These are phyloP conservation scores for Pseudozyma tsukubaensis DNA, from an alignment of 1,284 basidiomycete genomes.

Conservation along the genomic window DNA sequence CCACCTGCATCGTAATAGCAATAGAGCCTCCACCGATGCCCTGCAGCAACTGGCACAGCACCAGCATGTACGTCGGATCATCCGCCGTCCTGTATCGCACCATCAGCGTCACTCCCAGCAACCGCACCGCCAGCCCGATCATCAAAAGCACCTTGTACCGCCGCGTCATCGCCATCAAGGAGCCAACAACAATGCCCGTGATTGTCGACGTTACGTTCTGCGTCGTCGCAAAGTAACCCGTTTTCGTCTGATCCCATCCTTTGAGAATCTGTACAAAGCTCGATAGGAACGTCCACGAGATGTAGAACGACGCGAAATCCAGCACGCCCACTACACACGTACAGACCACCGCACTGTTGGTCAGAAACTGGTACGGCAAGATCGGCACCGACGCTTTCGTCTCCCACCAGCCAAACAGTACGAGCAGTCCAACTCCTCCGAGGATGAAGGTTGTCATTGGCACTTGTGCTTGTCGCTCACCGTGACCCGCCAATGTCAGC, in stretches of 20 bases:
- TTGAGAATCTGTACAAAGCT: constrained; percentile 66
- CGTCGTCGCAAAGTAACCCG: constrained; percentile 66
- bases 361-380: constrained; percentile 69
- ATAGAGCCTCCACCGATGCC: constrained; percentile 84
- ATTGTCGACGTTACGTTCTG: constrained; percentile 76
- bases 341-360: constrained; percentile 66
- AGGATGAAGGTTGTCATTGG: constrained; percentile 53
- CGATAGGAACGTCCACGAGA: constrained; percentile 68
- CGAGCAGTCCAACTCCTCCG: constrained; percentile 70
- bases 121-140: constrained; percentile 76
- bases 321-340: constrained; percentile 67
- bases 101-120: constrained; percentile 74
- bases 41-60: constrained; percentile 76
- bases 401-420: constrained; percentile 71
- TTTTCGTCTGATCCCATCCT: constrained; percentile 65
- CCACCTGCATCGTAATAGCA: constrained; percentile 77
- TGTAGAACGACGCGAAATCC: constrained; percentile 70
- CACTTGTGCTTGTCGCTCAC: constrained; percentile 36
- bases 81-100: constrained; percentile 75
- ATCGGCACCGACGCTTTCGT: constrained; percentile 70
- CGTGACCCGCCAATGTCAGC: constrained; percentile 73
- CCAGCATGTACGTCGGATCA: constrained; percentile 71
- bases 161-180: constrained; percentile 73
- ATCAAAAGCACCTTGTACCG: constrained; percentile 78
- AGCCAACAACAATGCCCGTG: constrained; percentile 76